These are phyloP conservation scores for Geotrichum histeridarum DNA, from an alignment of 1,139 yeast genomes.

Conservation along the genomic window DNA sequence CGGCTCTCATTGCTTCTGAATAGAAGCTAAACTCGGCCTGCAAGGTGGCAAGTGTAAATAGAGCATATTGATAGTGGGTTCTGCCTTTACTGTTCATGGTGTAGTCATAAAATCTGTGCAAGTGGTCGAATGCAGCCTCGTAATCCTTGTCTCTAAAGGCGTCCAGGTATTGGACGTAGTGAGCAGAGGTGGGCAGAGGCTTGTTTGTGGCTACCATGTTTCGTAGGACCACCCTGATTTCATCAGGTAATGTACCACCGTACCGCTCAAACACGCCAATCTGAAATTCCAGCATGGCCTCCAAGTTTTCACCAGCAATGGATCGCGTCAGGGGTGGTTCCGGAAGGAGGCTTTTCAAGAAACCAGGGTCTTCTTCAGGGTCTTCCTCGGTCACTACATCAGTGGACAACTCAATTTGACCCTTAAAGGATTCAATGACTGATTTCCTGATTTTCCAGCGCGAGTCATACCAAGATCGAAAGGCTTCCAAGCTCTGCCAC, in stretches of 20 bases:
- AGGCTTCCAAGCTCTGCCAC: constrained; percentile 52
- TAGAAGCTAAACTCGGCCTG: constrained; percentile 74
- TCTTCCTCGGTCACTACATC: neutral
- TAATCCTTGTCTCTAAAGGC: constrained; percentile 59
- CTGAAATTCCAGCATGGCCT: constrained; percentile 51
- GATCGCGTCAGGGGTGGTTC: constrained; percentile 1
- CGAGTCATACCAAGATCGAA: constrained; percentile 38
- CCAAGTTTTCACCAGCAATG: constrained; percentile 51
- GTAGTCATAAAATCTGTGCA: constrained; percentile 83
- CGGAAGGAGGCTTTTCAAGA: constrained; percentile 11
- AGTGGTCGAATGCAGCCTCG: constrained; percentile 63
- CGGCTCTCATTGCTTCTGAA: constrained; percentile 69
- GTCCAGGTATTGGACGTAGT: constrained; percentile 62
- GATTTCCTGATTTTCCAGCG: constrained; percentile 3
- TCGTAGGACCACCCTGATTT: constrained; percentile 44
- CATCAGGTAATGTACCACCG: constrained; percentile 41
- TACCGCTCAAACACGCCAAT: constrained; percentile 50
- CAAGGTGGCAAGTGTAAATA: constrained; percentile 69
- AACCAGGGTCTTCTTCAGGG: neutral
- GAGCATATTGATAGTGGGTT: constrained; percentile 73
- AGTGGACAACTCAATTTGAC: neutral
- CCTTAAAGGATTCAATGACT: neutral
- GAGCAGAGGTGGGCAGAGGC: constrained; percentile 56
- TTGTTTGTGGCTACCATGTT: constrained; percentile 51
- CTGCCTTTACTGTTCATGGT: constrained; percentile 67